phyloP scores from a whole-genome alignment of 2,329 filamentous ascomycete species.

The Scedosporium aurantiacum region DNA sequence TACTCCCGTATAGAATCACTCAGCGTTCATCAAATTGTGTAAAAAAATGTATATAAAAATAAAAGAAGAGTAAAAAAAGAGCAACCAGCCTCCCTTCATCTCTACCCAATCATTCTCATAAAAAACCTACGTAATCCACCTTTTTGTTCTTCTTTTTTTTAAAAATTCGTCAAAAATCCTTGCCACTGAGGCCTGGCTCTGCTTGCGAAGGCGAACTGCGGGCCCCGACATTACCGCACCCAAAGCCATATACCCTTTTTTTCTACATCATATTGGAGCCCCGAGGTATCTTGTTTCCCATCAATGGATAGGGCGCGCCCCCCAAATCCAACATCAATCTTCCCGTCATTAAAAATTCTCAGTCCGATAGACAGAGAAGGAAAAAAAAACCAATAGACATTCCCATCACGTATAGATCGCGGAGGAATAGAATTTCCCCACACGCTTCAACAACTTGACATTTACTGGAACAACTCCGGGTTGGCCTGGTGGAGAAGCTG shows the following conservation, averaged over 20 bases:
- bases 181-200: not conserved
- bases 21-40: not conserved
- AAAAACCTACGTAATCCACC: not conserved
- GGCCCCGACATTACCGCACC: not conserved
- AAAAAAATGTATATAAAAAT: too few species aligned
- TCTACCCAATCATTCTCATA: not conserved
- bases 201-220: not conserved
- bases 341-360: not conserved
- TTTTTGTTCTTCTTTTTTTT: not conserved
- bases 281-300: not conserved
- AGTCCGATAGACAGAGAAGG: not conserved
- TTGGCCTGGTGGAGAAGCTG: slow-evolving; percentile 29
- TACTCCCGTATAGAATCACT: not conserved
- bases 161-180: slow-evolving; percentile 1
- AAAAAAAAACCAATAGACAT: not conserved
- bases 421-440: not conserved
- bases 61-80: not conserved
- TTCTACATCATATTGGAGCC: not conserved
- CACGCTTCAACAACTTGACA: not conserved
- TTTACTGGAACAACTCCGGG: slow-evolving; percentile 17
- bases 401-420: not conserved
- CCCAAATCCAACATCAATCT: not conserved
- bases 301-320: too few species aligned
- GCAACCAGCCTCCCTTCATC: not conserved
- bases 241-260: not conserved